Conservation (phyloP, 352 stramenopile genomes). For the Phytopythium montanum region DNA sequence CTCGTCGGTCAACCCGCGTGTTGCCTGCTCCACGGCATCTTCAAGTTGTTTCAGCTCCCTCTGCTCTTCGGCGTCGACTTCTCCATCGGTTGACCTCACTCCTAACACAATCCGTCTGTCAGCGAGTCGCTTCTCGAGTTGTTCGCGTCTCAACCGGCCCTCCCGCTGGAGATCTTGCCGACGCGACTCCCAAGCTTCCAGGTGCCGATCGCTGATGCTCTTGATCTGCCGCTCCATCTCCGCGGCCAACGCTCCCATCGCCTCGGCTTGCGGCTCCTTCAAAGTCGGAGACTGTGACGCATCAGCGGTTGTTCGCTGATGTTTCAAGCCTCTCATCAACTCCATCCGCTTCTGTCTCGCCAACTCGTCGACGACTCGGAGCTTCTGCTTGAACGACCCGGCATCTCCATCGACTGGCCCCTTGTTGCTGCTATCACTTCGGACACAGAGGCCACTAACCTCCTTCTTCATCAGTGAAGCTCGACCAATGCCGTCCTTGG, state of each 20-base stretch:
- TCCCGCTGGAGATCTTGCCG: conserved; percentile 22
- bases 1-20: conserved; percentile 16
- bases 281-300: not conserved
- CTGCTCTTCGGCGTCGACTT: conserved; percentile 8
- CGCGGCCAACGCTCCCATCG: conserved; percentile 8
- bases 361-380: not conserved
- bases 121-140: conserved; percentile 18
- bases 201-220: conserved; percentile 20
- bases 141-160: conserved; percentile 11
- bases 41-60: conserved; percentile 13
- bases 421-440: not conserved
- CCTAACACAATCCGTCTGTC: conserved; percentile 11
- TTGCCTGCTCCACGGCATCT: conserved; percentile 11
- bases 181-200: conserved; percentile 18
- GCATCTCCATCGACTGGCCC: not conserved
- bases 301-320: not conserved
- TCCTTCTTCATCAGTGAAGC: not conserved
- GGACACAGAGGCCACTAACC: not conserved
- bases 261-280: not conserved
- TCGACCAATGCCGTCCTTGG: not conserved
- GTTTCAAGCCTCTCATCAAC: not conserved
- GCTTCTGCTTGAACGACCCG: not conserved
- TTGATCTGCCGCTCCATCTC: conserved; percentile 33
- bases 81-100: not conserved
- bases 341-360: not conserved